Percentiles rank a stretch among this genome's conserved stretches.
Conservation (phyloP, 2,329 filamentous ascomycete species). For the Talaromyces albobiverticillius region DNA sequence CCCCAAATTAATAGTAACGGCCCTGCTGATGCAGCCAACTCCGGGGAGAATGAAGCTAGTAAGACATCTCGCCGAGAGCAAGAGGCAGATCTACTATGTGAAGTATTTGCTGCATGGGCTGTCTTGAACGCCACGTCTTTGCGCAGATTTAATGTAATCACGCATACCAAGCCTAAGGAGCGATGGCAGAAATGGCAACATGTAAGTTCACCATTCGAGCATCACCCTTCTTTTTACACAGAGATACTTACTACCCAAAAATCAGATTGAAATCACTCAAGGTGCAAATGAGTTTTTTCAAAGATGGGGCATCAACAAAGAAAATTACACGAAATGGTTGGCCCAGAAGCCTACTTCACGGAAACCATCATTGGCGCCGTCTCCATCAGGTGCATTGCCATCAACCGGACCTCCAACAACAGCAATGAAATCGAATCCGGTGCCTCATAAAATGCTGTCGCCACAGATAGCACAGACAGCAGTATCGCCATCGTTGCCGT, state of each 20-base stretch:
- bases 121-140: constrained; percentile 30
- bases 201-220: constrained; percentile 16
- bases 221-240: neutral
- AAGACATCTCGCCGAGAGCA: constrained; percentile 20
- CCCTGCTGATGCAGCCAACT: no score
- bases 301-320: constrained; percentile 8
- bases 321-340: constrained; percentile 10
- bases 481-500: neutral
- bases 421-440: neutral
- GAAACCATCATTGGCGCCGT: neutral
- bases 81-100: constrained; percentile 34
- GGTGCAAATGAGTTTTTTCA: constrained; percentile 11
- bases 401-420: neutral
- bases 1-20: no score
- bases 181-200: constrained; percentile 32
- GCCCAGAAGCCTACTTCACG: neutral
- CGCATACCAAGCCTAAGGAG: constrained; percentile 19
- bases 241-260: neutral
- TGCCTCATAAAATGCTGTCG: neutral
- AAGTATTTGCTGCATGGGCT: constrained; percentile 39
- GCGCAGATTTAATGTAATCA: constrained; percentile 31
- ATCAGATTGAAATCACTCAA: constrained; percentile 8
- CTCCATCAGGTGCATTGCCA: no score
- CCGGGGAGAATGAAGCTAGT: constrained; percentile 20
- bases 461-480: neutral